A percentile compares a stretch with the other conserved stretches of the same genome.
These are phyloP conservation scores for Lentinula novae-zelandiae DNA, from an alignment of 1,284 basidiomycete genomes.

Conservation along the genomic window DNA sequence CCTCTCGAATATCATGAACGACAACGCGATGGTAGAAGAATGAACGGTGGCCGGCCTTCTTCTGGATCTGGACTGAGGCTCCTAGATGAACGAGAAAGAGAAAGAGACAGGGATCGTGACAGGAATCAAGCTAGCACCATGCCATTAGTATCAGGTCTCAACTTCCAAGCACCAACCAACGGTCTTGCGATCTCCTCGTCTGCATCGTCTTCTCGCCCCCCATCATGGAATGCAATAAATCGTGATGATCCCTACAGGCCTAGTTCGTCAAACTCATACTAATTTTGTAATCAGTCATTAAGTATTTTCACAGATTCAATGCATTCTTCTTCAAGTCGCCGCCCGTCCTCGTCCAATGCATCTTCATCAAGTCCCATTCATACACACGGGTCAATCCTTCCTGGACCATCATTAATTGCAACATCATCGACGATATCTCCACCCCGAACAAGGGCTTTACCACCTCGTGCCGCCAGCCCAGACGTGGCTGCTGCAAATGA, in stretches of 20 bases:
- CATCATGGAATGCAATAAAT: constrained; percentile 10
- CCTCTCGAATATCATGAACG: constrained; percentile 6
- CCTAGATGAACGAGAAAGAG: constrained; percentile 14
- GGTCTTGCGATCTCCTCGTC: background rate
- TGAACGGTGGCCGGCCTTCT: background rate
- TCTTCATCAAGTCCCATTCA: background rate
- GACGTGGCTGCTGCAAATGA: background rate
- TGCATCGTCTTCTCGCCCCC: constrained; percentile 5
- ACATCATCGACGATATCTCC: background rate
- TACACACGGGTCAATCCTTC: background rate
- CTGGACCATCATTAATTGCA: background rate
- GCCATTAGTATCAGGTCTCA: constrained; percentile 13
- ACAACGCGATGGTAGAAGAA: constrained; percentile 7
- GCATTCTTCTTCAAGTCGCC: constrained; percentile 10
- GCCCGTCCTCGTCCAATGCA: background rate
- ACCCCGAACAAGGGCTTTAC: constrained; percentile 5
- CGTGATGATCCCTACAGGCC: constrained; percentile 11
- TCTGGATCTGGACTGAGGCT: background rate
- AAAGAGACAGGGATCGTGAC: constrained; percentile 11
- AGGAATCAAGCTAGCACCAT: constrained; percentile 11
- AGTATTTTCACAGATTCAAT: background rate
- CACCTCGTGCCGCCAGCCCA: constrained; percentile 10
- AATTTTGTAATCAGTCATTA: background rate
- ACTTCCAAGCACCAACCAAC: background rate
- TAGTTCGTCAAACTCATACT: background rate